Evolutionary conservation across 192 early-diverging fungal species (phyloP), one percentile per base, ranked within the genome.

Genomic region (Phlyctochytrium arcticum): DNA sequence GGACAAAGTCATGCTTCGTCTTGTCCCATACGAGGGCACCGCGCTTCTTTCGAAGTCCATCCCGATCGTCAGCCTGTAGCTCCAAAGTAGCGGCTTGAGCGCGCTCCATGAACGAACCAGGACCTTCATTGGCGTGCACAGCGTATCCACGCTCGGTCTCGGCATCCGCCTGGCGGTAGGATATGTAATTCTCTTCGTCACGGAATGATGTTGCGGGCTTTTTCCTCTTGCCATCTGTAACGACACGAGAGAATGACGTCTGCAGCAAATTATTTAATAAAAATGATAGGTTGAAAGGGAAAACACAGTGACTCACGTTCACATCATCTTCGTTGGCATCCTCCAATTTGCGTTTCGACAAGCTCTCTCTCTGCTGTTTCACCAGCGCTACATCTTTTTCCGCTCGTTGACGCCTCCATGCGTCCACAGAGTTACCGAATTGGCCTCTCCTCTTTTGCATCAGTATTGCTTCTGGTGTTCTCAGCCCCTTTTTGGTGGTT

Each of bases 1-100:
- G 86, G 31, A 93, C 85, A 84, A 96, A 99, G 60, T 87, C 88
- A 74, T 92, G 93, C 79, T 98, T 96, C 67, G 87, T 91, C 51
- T 84, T 80, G 71, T 99, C 95, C 96, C 96, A 99, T 33, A 88
- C 80, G 36, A 95, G 58, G 5, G 72, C 75, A 19, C 81, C 81
- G 48, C 74, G 79, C 10, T 64, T 62, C 49, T 76, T 93, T 55
- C 80, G 70, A 32, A 75, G 29, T 68, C 73, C 67, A 80, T 81
- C 29, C 79, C 83, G 82, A 53, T 97, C 96, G 69, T 98, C 96
- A 31, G 85, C 90, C 50, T 82, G 79, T 29, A 95, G 49, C 33
- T 91, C 87, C 31, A 97, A 68, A 4, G 86, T 85, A 0, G 91
- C 91, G 5, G 82, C 80, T 48, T 79, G 77, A 24, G 90, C 92